Conservation (phyloP, 2,329 filamentous ascomycete genomes). For the Aspergillus phoenicis region DNA sequence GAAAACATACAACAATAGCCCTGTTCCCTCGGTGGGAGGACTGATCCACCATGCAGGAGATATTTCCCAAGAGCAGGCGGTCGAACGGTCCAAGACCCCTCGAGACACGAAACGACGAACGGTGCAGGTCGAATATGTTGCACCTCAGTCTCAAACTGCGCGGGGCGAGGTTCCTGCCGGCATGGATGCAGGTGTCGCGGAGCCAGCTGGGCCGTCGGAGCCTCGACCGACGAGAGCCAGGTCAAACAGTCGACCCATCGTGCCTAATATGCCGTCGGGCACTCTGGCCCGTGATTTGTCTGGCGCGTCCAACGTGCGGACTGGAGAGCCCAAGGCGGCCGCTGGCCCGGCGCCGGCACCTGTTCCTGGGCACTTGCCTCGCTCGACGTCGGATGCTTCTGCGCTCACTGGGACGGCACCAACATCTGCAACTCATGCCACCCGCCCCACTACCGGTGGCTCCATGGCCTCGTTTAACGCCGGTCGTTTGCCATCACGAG, state of each 20-base stretch:
- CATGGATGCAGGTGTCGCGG: slow-evolving; percentile 14
- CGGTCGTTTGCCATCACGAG: slow-evolving; percentile 68
- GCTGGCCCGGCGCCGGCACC: slow-evolving; percentile 42
- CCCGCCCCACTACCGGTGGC: slow-evolving; percentile 77
- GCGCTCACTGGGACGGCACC: slow-evolving; percentile 49
- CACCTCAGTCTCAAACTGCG: slow-evolving; percentile 81
- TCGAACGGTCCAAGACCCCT: slow-evolving; percentile 63
- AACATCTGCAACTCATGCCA: slow-evolving; percentile 44
- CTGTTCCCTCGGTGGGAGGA: slow-evolving; percentile 56
- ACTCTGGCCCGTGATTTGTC: slow-evolving; percentile 8
- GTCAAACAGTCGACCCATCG: slow-evolving; percentile 19
- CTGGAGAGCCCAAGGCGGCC: slow-evolving; percentile 21
- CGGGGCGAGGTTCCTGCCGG: slow-evolving; percentile 58
- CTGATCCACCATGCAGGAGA: slow-evolving; percentile 73
- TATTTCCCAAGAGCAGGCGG: slow-evolving; percentile 67
- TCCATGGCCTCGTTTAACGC: slow-evolving; percentile 69
- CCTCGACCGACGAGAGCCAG: slow-evolving; percentile 50
- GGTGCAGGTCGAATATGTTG: slow-evolving; percentile 96
- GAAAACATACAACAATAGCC: slow-evolving; percentile 61
- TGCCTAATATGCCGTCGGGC: slow-evolving; percentile 9
- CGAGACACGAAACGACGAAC: slow-evolving; percentile 91
- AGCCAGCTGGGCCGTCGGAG: slow-evolving; percentile 22
- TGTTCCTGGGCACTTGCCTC: slow-evolving; percentile 54
- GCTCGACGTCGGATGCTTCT: slow-evolving; percentile 61
- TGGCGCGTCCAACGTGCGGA: slow-evolving; percentile 10